phyloP scores from a whole-genome alignment of 2,329 filamentous ascomycete genomes.

The Amphichorda felina region DNA sequence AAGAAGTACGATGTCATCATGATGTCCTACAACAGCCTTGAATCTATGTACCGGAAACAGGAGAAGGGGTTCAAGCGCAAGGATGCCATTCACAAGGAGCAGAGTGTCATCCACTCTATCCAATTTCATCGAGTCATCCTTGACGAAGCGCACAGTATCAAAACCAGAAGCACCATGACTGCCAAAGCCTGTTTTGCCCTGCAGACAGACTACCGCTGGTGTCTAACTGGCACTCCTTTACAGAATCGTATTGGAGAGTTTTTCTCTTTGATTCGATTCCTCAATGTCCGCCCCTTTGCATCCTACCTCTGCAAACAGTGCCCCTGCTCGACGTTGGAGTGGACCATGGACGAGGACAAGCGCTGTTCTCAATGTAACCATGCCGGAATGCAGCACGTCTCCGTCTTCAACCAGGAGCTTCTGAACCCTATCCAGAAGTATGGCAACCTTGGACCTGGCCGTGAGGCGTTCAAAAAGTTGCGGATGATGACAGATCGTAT shows the following conservation, averaged over 20 bases:
- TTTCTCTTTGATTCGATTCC: slow-evolving; percentile 85
- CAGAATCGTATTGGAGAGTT: slow-evolving; percentile 97
- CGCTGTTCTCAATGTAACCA: slow-evolving; percentile 54
- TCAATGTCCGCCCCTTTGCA: slow-evolving; percentile 79
- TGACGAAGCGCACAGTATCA: slow-evolving; percentile 94
- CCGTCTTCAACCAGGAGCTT: slow-evolving; percentile 86
- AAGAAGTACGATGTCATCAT: slow-evolving; percentile 86
- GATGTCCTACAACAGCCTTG: slow-evolving; percentile 89
- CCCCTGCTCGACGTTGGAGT: slow-evolving; percentile 69
- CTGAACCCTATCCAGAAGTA: slow-evolving; percentile 67
- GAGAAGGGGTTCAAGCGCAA: slow-evolving; percentile 80
- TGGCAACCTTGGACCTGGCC: slow-evolving; percentile 49
- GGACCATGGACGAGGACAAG: slow-evolving; percentile 63
- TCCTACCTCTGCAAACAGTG: slow-evolving; percentile 92
- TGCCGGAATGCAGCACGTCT: slow-evolving; percentile 29
- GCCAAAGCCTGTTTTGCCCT: slow-evolving; percentile 92
- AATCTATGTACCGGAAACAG: slow-evolving; percentile 87
- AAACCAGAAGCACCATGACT: slow-evolving; percentile 76
- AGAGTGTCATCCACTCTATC: slow-evolving; percentile 71
- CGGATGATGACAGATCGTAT: slow-evolving; percentile 83
- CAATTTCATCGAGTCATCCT: slow-evolving; percentile 85
- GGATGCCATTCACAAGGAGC: slow-evolving; percentile 68
- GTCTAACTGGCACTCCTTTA: slow-evolving; percentile 84
- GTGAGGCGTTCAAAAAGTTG: slow-evolving; percentile 66
- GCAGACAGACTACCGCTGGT: slow-evolving; percentile 85